Evolutionary conservation across 257 asterid genomes (phyloP).

Genomic region (Jaltomata sinuosa): DNA sequence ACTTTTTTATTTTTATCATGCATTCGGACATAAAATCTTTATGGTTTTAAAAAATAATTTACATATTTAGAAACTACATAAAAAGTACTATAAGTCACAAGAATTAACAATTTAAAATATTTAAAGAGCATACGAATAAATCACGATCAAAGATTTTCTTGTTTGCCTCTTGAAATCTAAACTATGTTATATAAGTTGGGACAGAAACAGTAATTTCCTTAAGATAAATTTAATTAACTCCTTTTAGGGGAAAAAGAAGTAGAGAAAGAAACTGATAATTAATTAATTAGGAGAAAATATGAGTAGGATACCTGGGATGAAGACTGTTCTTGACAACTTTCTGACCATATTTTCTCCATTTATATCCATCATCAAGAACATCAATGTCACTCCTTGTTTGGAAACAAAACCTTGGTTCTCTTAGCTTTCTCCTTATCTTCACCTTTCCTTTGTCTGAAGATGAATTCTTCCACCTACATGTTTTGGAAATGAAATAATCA

Average conservation of each 20-base stretch:
- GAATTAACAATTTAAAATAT: too few species aligned
- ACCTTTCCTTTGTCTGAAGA: conserved; percentile 58
- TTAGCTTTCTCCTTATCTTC: conserved; percentile 70
- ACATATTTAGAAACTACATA: neutral
- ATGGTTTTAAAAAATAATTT: neutral
- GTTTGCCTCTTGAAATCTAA: neutral
- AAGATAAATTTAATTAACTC: neutral
- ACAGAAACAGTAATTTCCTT: neutral
- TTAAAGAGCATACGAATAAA: neutral
- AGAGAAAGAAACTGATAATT: neutral
- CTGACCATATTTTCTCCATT: conserved; percentile 98
- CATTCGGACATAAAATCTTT: too few species aligned
- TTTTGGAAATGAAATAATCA: neutral
- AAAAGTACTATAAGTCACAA: neutral
- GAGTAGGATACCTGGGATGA: conserved; percentile 67
- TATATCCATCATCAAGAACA: conserved; percentile 97
- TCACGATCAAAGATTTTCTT: neutral
- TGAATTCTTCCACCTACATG: conserved; percentile 66
- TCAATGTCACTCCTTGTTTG: conserved; percentile 95
- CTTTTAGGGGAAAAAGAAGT: neutral
- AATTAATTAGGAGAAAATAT: neutral
- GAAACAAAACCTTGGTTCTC: conserved; percentile 96
- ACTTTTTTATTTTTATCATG: too few species aligned
- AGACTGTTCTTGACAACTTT: conserved; percentile 95
- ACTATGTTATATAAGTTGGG: neutral